Evolutionary conservation across 148 eudicot species (phyloP).

Genomic region (Amaranthus palmeri): DNA sequence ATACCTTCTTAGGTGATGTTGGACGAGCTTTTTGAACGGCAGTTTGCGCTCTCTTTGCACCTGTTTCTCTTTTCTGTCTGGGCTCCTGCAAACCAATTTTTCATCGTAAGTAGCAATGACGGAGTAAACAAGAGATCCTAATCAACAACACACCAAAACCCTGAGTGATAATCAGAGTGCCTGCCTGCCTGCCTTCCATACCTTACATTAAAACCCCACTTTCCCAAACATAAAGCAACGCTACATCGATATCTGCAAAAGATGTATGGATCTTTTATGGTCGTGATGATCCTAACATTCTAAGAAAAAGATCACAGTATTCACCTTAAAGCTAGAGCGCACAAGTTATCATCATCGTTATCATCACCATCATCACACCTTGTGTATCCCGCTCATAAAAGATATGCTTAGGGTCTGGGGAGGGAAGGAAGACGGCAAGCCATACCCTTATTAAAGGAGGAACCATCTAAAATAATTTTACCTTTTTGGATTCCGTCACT

Average conservation of each 20-base stretch:
- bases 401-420: too few species aligned
- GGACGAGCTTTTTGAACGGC: constrained; percentile 10
- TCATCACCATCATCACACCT: too few species aligned
- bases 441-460: neutral
- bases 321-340: constrained; percentile 7
- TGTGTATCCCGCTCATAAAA: too few species aligned
- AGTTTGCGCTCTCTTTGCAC: constrained; percentile 15
- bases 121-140: neutral
- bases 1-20: constrained; percentile 21
- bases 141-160: neutral
- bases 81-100: constrained; percentile 15
- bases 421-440: too few species aligned
- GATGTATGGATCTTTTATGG: constrained; percentile 1
- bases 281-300: constrained; percentile 18
- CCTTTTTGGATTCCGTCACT: constrained; percentile 24
- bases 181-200: neutral
- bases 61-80: constrained; percentile 15
- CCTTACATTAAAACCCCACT: neutral
- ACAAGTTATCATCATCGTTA: neutral
- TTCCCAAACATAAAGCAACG: neutral
- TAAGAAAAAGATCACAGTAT: constrained; percentile 2
- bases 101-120: constrained; percentile 1
- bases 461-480: constrained; percentile 4
- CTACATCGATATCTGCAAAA: neutral
- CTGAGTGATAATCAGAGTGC: neutral